A percentile compares a stretch with the other conserved stretches of the same genome.
phyloP scores from a whole-genome alignment of 2,329 filamentous ascomycete genomes.

The Fusarium pseudoanthophilum region DNA sequence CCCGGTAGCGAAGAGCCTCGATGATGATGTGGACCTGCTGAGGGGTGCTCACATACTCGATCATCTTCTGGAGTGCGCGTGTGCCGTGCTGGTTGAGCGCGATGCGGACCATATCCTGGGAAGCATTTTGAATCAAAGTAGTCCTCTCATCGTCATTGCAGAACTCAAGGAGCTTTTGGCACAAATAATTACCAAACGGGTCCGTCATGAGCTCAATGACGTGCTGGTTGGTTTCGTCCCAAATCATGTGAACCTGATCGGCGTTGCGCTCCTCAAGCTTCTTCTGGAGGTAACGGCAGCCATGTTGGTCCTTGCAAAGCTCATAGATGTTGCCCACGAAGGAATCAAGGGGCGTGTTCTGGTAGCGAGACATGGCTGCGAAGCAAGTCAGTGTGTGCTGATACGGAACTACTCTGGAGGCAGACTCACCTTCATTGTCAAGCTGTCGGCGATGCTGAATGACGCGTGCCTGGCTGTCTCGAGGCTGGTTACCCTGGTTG shows the following conservation, averaged over 20 bases:
- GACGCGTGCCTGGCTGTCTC: slow-evolving; percentile 80
- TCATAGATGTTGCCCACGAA: slow-evolving; percentile 86
- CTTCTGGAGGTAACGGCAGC: slow-evolving; percentile 95
- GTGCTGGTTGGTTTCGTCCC: slow-evolving; percentile 90
- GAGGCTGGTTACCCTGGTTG: slow-evolving; percentile 64
- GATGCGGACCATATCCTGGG: slow-evolving; percentile 88
- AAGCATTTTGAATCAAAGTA: slow-evolving; percentile 88
- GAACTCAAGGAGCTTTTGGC: slow-evolving; percentile 96
- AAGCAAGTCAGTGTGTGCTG: slow-evolving; percentile 43
- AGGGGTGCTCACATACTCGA: slow-evolving; percentile 89
- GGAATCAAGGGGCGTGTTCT: slow-evolving; percentile 83
- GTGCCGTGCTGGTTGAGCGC: slow-evolving; percentile 98
- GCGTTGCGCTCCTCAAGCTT: slow-evolving; percentile 91
- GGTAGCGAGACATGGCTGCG: slow-evolving; percentile 79
- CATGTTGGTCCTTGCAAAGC: slow-evolving; percentile 97
- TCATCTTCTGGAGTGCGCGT: slow-evolving; percentile 98
- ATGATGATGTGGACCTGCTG: slow-evolving; percentile 91
- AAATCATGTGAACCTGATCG: slow-evolving; percentile 91
- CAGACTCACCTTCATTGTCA: slow-evolving; percentile 72
- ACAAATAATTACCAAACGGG: slow-evolving; percentile 98
- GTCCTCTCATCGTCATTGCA: slow-evolving; percentile 96
- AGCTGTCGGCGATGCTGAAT: slow-evolving; percentile 80
- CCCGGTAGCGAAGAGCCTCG: slow-evolving; percentile 80
- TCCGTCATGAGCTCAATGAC: slow-evolving; percentile 99
- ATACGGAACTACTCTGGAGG: not conserved